Base-by-base conservation (phyloP, 2,329 filamentous ascomycete species). In the Alternaria arborescens region DNA sequence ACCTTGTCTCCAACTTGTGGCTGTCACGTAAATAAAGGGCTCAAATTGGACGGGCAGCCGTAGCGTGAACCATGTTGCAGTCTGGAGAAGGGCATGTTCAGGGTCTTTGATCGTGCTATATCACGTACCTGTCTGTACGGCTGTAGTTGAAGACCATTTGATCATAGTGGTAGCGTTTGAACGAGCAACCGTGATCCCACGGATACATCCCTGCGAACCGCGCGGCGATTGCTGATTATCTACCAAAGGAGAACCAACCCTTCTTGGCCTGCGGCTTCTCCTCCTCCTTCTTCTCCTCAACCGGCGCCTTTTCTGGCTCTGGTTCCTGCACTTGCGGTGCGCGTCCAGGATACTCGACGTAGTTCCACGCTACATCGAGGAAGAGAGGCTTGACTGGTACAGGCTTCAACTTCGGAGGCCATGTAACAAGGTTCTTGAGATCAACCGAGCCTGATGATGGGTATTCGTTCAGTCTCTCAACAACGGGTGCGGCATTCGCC, bases 361-460 rank as follows among this genome's bases (percentile, higher is more conserved):
- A 98, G 77, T 98, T 98, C 91, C 93, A 99, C 10, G 95, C 95
- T 8, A 97, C 90, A 75, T 99, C 95, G 60, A 98, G 87, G 84
- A 98, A 98, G 34, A 98, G 85, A 28, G 95, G 95, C 82, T 99
- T 99, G 53, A 97, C 90, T 0, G 95, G 93, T 40, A 98, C 88
- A 1, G 91, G 86, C 63, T 92, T 88, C 67, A 97, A 82, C 74
- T 89, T 91, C 1, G 94, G 94, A 12, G 95, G 95, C 78, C 94
- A 97, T 5, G 89, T 87, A 47, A 98, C 94, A 26, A 99, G 82
- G 68, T 94, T 94, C 42, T 84, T 84, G 26, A 97, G 83, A 75
- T 97, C 89, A 10, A 93, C 86, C 11, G 76, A 71, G 32, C 86
- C 88, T 26, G 86, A 86, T 4, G 84, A 80, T 1, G 92, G 91